These are phyloP conservation scores for Sphaerostilbella broomeana DNA, from an alignment of 2,329 filamentous ascomycete genomes.

Conservation along the genomic window DNA sequence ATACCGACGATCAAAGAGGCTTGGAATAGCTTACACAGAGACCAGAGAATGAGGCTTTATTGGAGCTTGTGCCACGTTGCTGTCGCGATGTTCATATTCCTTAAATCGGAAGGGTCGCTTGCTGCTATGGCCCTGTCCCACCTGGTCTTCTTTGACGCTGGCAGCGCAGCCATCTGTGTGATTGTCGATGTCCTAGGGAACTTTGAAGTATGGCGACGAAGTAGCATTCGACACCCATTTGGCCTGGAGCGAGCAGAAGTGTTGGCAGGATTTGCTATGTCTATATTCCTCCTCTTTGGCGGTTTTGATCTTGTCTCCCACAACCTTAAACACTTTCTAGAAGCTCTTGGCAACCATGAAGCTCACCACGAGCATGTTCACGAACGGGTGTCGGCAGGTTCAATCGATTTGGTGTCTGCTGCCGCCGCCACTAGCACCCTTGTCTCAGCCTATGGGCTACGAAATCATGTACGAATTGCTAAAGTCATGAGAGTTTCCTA, in stretches of 20 bases:
- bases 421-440: slow-evolving; percentile 78
- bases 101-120: slow-evolving; percentile 76
- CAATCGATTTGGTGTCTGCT: slow-evolving; percentile 72
- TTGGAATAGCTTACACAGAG: slow-evolving; percentile 79
- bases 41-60: slow-evolving; percentile 74
- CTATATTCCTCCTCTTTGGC: slow-evolving; percentile 93
- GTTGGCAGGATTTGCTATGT: slow-evolving; percentile 91
- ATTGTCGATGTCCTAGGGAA: slow-evolving; percentile 89
- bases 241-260: slow-evolving; percentile 89
- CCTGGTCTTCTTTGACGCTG: slow-evolving; percentile 89
- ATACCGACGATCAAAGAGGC: slow-evolving; percentile 86
- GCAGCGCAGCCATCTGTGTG: slow-evolving; percentile 86
- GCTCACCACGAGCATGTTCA: slow-evolving; percentile 66
- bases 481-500: slow-evolving; percentile 84
- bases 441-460: slow-evolving; percentile 77
- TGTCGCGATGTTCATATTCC: slow-evolving; percentile 78
- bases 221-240: slow-evolving; percentile 88
- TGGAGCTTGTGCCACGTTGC: slow-evolving; percentile 89
- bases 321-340: slow-evolving; percentile 86
- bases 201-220: slow-evolving; percentile 95
- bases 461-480: slow-evolving; percentile 87
- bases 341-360: slow-evolving; percentile 53
- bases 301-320: slow-evolving; percentile 93
- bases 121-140: slow-evolving; percentile 90
- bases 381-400: slow-evolving; percentile 61